These are phyloP conservation scores for Exserohilum turcica DNA, from an alignment of 2,329 filamentous ascomycete species.

Conservation along the genomic window DNA sequence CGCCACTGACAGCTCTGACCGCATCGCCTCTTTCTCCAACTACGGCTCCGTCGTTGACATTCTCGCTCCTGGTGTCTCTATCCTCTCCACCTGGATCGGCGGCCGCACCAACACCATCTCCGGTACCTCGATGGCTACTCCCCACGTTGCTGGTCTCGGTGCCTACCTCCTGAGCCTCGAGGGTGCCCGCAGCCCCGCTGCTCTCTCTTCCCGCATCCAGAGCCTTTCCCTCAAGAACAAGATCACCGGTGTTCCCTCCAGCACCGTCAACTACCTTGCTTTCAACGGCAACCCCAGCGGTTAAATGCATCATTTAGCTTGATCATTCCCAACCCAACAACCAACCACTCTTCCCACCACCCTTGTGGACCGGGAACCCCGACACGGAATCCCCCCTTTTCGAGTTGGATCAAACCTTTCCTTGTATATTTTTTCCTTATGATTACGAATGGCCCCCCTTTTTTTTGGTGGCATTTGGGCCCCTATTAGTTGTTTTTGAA, in stretches of 20 bases:
- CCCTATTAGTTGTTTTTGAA: too few relatives aligned
- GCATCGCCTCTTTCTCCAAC: slow-evolving; percentile 48
- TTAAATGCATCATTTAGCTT: slow-evolving; percentile 13
- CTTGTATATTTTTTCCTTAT: too few relatives aligned
- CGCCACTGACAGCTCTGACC: slow-evolving; percentile 47
- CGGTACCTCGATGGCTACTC: slow-evolving; percentile 70
- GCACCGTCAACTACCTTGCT: slow-evolving; percentile 59
- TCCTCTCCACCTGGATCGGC: slow-evolving; percentile 56
- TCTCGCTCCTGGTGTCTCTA: slow-evolving; percentile 49
- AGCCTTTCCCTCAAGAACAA: slow-evolving; percentile 50
- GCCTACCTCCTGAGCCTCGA: slow-evolving; percentile 68
- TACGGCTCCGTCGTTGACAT: slow-evolving; percentile 47
- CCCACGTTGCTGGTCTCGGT: slow-evolving; percentile 72
- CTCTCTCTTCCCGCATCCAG: slow-evolving; percentile 56
- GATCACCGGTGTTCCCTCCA: slow-evolving; percentile 51
- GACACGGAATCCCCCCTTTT: too few relatives aligned
- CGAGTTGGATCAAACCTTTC: too few relatives aligned
- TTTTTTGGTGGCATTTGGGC: too few relatives aligned
- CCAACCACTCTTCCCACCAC: slow-evolving; percentile 1
- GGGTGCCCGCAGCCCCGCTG: slow-evolving; percentile 52
- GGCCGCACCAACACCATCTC: slow-evolving; percentile 57
- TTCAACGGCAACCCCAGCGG: slow-evolving; percentile 57
- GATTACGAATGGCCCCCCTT: too few relatives aligned
- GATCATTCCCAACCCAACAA: not conserved
- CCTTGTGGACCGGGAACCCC: slow-evolving; percentile 2